Evolutionary conservation across 163 green algal genomes (phyloP), one percentile per base, ranked within the genome.

Genomic region (Coccomyxa subellipsoidea): DNA sequence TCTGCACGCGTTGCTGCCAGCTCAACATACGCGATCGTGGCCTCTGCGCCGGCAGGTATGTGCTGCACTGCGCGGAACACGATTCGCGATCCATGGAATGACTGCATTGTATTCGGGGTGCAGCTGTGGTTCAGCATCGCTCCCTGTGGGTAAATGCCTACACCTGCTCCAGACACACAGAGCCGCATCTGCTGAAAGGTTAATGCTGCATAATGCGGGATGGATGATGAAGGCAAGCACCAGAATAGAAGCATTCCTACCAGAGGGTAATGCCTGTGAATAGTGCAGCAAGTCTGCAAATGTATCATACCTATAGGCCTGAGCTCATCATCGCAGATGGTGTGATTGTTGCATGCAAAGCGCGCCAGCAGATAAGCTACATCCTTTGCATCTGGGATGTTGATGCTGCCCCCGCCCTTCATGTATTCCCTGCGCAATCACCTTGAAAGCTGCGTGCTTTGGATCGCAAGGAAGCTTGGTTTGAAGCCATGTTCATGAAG

Each of bases 321-420:
- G 81, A 94, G 85, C 84, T 96, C 92, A 69, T 94, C 88, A 77
- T 96, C 91, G 77, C 89, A 94, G 38, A 96, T 89, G 29, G 91
- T 96, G 88, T 96, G 93, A 77, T 88, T 91, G 86, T 97, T 97
- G 90, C 84, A 92, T 0, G 91, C 87, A 79, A 96, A 91, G 7
- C 89, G 85, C 1, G 92, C 90, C 36, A 96, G 77, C 73, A 96
- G 86, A 69, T 85, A 82, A 4, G 93, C 93, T 0, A 93, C 75
- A 4, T 91, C 78, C 2, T 82, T 77, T 39, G 70, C 32, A 38
- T 77, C 70, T 34, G 2, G 32, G 1, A 31, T 34, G 2, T 27
- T 34, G 27, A 23, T 34, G 23, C 66, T 34, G 3, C 21, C 70
- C 12, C 32, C 32, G 70, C 70, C 70, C 27, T 31, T 27, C 70